phyloP scores from a whole-genome alignment of 1,284 basidiomycete species.

The Xerocomus nothofagi region DNA sequence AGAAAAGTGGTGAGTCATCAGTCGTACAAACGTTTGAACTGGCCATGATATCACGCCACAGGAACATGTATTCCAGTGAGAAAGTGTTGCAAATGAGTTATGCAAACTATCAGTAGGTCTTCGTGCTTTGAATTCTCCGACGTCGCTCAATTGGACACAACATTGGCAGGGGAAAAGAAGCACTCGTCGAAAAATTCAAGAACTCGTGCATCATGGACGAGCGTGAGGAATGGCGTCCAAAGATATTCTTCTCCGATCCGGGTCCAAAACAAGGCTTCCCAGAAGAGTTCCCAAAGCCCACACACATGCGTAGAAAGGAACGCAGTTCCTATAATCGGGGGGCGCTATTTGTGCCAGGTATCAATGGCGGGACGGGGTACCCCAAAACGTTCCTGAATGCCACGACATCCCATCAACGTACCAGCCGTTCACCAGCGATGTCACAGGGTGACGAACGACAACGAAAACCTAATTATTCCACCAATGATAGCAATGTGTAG shows the following conservation, averaged over 20 bases:
- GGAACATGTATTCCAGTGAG: constrained; percentile 87
- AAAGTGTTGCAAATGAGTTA: constrained; percentile 86
- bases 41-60: constrained; percentile 28
- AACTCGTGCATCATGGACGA: constrained; percentile 86
- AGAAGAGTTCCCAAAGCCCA: constrained; percentile 79
- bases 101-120: constrained; percentile 78
- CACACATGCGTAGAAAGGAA: constrained; percentile 74
- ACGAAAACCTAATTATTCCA: constrained; percentile 22
- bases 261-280: constrained; percentile 72
- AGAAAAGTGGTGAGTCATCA: constrained; percentile 62
- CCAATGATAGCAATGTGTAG: constrained; percentile 13
- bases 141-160: constrained; percentile 8
- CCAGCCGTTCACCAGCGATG: constrained; percentile 14
- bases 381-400: constrained; percentile 34
- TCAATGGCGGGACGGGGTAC: constrained; percentile 27
- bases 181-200: constrained; percentile 83
- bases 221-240: constrained; percentile 75
- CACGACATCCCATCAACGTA: constrained; percentile 22
- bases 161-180: constrained; percentile 72
- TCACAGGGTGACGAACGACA: constrained; percentile 30
- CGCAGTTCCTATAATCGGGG: constrained; percentile 73
- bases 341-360: constrained; percentile 58
- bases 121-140: constrained; percentile 2
- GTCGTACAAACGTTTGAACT: constrained; percentile 2
- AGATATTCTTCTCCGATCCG: constrained; percentile 74